These are phyloP conservation scores for Penicillium thymicola DNA, from an alignment of 2,329 filamentous ascomycete species.

Conservation along the genomic window DNA sequence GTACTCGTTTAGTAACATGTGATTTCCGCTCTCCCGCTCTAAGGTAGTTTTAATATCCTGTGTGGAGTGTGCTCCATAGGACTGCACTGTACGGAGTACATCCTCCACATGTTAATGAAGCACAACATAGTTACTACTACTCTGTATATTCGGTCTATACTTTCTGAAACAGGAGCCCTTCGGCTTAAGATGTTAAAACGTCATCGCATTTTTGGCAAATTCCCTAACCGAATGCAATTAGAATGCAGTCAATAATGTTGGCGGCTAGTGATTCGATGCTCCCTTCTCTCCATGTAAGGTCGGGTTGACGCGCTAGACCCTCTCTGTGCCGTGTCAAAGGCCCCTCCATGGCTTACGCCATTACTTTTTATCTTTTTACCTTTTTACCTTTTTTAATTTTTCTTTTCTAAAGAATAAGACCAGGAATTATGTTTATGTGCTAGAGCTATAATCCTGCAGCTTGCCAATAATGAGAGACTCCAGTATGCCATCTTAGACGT, in stretches of 20 bases:
- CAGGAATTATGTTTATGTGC: background rate
- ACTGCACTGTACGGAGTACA: slow-evolving; percentile 2
- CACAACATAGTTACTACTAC: background rate
- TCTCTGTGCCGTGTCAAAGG: slow-evolving; percentile 20
- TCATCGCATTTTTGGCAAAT: slow-evolving; percentile 6
- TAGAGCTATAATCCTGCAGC: background rate
- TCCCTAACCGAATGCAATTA: slow-evolving; percentile 1
- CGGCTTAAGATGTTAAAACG: background rate
- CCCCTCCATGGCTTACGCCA: slow-evolving; percentile 9
- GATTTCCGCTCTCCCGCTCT: background rate
- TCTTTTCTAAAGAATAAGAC: background rate
- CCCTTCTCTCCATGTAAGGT: slow-evolving; percentile 19
- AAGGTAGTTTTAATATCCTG: background rate
- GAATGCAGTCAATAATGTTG: slow-evolving; percentile 11
- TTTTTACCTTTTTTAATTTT: too few species aligned
- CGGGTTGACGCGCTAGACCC: slow-evolving; percentile 20
- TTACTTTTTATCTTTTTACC: background rate
- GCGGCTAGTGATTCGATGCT: slow-evolving; percentile 9
- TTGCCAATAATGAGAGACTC: background rate
- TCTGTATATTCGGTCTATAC: background rate
- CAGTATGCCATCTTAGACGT: background rate
- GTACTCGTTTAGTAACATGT: background rate
- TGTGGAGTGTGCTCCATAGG: background rate
- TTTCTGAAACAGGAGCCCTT: background rate
- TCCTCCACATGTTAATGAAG: slow-evolving; percentile 10